A percentile compares a stretch with the other conserved stretches of the same genome.
Conservation (phyloP, 129 eudicot species). For the Pittosporum tobira region DNA sequence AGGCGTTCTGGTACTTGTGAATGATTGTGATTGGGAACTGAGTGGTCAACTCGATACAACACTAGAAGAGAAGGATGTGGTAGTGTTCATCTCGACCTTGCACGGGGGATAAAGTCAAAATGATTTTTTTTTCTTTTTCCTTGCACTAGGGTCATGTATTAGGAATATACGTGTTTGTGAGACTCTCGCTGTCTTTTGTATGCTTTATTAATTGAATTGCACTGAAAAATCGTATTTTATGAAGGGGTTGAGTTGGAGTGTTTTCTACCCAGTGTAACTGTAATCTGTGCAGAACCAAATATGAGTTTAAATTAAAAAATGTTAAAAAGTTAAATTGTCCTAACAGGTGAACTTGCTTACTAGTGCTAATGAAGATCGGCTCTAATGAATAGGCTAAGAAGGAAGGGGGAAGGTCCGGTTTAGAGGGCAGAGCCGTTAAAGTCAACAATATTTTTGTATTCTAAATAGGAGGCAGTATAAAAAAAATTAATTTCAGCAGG, state of each 20-base stretch:
- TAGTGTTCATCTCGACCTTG: constrained; percentile 88
- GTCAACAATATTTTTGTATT: too few relatives aligned
- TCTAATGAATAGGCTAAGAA: too few relatives aligned
- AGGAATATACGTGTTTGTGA: neutral
- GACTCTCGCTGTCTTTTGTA: neutral
- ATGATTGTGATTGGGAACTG: constrained; percentile 94
- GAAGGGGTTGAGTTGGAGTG: neutral
- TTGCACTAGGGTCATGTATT: neutral
- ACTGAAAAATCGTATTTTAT: neutral
- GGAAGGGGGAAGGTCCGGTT: too few relatives aligned
- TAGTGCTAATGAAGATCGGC: too few relatives aligned
- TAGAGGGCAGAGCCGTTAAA: too few relatives aligned
- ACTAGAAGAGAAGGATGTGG: constrained; percentile 75
- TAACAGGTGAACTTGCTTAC: too few relatives aligned
- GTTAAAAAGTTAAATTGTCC: too few relatives aligned
- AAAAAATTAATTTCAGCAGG: too few relatives aligned
- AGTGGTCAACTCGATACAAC: constrained; percentile 89
- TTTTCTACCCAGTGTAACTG: neutral
- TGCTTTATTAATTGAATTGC: neutral
- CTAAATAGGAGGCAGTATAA: too few relatives aligned
- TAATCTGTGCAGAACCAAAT: neutral
- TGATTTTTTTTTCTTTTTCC: too few relatives aligned
- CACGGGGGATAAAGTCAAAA: constrained; percentile 66
- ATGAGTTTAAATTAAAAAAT: too few relatives aligned
- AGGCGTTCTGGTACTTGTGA: constrained; percentile 91